Evolutionary conservation across 768 basidiomycete species (phyloP), one percentile per base, ranked within the genome.

Genomic region (Kwoniella dendrophila): DNA sequence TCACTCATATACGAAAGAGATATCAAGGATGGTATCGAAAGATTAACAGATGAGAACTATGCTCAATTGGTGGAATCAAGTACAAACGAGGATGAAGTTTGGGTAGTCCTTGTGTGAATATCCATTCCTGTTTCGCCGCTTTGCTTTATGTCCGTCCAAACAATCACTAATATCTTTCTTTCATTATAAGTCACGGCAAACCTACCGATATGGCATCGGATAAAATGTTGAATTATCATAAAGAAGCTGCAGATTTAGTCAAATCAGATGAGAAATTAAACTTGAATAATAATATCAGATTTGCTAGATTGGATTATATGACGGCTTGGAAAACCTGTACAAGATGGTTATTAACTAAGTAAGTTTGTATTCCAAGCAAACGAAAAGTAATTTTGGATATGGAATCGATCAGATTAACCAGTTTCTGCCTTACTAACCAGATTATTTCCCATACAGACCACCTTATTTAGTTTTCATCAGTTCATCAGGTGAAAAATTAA

Each of bases 331-430:
- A 82, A 55, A 78, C 92, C 59, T 93, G 91, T 59, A 91, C 90
- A 1, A 88, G 88, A 73, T 95, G 92, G 92, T 81, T 77, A 34
- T 77, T 94, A 49, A 93, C 90, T 90, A 84, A 85, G 92, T 92
- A 75, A 62, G 78, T 69, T 30, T n/a, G 55, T 63, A 43, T 20
- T 43, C 20, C 6, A 11, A 11, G 6, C 41, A 43, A 43, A 26
- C 63, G 86, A 18, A 20, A 45, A 36, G 20, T 34, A 18, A n/a
- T 43, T 6, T 20, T 29, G 47, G n/a, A n/a, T n/a, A n/a, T n/a
- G n/a, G n/a, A n/a, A n/a, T n/a, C n/a, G n/a, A n/a, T n/a, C n/a
- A n/a, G n/a, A n/a, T n/a, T n/a, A n/a, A n/a, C n/a, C n/a, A n/a
- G n/a, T 56, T 41, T 43, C 44, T 38, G 22, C 22, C 44, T 16